Percentiles rank a stretch among this genome's conserved stretches.
These are phyloP conservation scores for Eragrostis tef DNA, from an alignment of 202 grass and related monocot species.

Conservation along the genomic window DNA sequence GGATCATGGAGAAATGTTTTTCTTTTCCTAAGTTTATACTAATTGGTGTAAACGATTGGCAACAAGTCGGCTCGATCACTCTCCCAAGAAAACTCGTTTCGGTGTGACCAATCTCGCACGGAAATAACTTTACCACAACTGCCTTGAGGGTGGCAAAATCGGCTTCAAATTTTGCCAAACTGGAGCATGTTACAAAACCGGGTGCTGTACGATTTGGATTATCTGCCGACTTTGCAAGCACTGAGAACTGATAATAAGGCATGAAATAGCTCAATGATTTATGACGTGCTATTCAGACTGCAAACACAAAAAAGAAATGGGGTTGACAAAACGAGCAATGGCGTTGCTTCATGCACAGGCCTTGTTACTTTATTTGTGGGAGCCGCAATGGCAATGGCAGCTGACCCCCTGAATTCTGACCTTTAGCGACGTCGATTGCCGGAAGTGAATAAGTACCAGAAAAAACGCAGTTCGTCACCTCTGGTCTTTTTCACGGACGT, in stretches of 20 bases:
- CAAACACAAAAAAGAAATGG: not conserved
- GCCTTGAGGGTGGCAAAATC: not conserved
- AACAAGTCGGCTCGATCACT: not conserved
- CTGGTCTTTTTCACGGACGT: not conserved
- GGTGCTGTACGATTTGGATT: not conserved
- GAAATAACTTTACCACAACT: not conserved
- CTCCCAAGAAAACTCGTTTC: not conserved
- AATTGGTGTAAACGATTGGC: not conserved
- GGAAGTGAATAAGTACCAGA: slow-evolving; percentile 13
- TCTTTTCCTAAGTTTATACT: not conserved
- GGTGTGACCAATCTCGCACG: not conserved
- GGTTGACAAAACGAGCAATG: not conserved
- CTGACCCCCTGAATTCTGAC: slow-evolving; percentile 24
- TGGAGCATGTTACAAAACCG: not conserved
- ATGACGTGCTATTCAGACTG: not conserved
- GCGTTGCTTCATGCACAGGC: not conserved
- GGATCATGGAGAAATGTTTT: not conserved
- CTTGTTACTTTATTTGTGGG: not conserved
- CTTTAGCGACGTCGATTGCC: slow-evolving; percentile 25
- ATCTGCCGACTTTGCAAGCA: not conserved
- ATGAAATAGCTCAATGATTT: not conserved
- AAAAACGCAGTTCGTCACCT: not conserved
- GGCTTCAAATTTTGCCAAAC: not conserved
- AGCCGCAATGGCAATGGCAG: slow-evolving; percentile 13
- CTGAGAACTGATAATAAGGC: not conserved